Evolutionary conservation across 495 filamentous ascomycete species (phyloP), one percentile per base, ranked within the genome.

Genomic region (Penicillium samsonianum): DNA sequence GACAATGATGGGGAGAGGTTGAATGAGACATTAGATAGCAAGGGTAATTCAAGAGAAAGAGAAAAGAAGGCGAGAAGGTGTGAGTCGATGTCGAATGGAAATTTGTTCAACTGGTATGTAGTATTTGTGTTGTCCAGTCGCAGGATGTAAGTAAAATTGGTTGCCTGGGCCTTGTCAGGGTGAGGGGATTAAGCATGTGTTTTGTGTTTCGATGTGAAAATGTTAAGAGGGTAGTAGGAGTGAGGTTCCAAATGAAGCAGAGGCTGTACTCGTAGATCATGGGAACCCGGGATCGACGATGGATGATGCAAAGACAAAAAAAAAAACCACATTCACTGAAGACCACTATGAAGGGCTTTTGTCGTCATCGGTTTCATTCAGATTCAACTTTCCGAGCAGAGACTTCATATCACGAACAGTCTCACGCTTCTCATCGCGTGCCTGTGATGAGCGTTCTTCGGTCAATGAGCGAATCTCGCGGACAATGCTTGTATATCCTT

Each of bases 381-480:
- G 47, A 30, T 62, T 77, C 53, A 82, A 55, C 28, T 77, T 74
- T 61, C 74, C 69, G 55, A 96, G 91, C 16, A 95, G 78, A 14
- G 84, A 82, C 60, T 84, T 90, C 73, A 95, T 87, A 60, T 92
- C 87, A 45, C 85, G 82, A 12, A 95, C 72, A 61, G 86, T 85
- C 62, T 89, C 83, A 11, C 80, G 81, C 58, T 84, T 78, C 11
- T 84, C 69, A 53, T 90, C 87, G 25, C 80, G 80, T 38, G 78
- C 83, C 59, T 85, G 84, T n/a, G 64, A 70, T 3, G 72, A 76
- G 45, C 89, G 85, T 48, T 92, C 87, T 59, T 89, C 83, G 2
- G 88, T 87, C 71, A 93, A 87, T 25, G 80, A 78, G n/a, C 90
- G 85, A 49, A 95, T 84, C 57, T 81, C 86, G 26, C 87, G 88